Percentiles rank a stretch among this genome's conserved stretches.
phyloP scores from a whole-genome alignment of 331 rosid genomes.

The Malus hybrid region DNA sequence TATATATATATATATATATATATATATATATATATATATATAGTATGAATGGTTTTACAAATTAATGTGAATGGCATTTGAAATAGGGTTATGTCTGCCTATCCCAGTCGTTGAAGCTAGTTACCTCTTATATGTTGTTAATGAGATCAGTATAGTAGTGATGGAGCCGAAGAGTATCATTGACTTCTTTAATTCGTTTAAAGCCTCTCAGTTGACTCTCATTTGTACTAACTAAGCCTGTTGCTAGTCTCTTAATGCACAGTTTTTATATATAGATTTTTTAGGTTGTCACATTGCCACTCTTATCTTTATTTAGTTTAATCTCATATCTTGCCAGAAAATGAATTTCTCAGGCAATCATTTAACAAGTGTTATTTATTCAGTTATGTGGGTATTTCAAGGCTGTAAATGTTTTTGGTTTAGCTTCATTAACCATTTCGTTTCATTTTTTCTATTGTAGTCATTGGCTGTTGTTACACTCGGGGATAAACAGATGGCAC shows the following conservation, averaged over 20 bases:
- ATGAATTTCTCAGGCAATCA: not conserved
- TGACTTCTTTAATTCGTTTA: not conserved
- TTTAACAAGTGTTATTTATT: not conserved
- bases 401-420: constrained; percentile 9
- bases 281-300: not conserved
- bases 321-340: not conserved
- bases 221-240: not conserved
- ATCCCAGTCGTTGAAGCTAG: not conserved
- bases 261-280: not conserved
- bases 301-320: not conserved
- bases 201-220: not conserved
- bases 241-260: not conserved
- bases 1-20: too few species aligned
- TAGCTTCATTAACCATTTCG: not conserved
- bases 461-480: constrained; percentile 85
- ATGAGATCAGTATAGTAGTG: not conserved
- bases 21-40: too few species aligned
- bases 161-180: not conserved
- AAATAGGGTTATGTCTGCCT: not conserved
- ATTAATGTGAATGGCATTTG: not conserved
- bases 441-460: constrained; percentile 33
- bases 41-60: not conserved
- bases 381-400: constrained; percentile 15
- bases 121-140: not conserved
- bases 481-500: constrained; percentile 96